Conservation (phyloP, 2,329 filamentous ascomycete genomes). For the Mollisiaceae sp. region DNA sequence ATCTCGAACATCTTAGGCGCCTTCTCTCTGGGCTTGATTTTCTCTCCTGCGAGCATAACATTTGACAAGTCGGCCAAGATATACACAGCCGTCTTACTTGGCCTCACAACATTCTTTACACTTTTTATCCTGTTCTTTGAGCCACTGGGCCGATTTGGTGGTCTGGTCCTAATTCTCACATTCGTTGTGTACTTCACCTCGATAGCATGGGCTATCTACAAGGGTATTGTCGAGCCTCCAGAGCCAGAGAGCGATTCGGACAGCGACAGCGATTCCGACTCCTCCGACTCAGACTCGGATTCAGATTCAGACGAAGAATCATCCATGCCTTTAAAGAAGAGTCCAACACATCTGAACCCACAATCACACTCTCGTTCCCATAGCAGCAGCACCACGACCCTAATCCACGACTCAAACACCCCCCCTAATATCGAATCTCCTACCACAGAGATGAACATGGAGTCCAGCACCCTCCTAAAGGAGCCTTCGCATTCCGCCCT, state of each 20-base stretch:
- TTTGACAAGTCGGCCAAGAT: slow-evolving; percentile 56
- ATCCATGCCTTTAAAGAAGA: slow-evolving; percentile 19
- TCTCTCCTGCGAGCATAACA: slow-evolving; percentile 41
- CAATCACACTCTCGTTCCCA: slow-evolving; percentile 14
- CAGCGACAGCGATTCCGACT: slow-evolving; percentile 40
- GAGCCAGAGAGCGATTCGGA: slow-evolving; percentile 51
- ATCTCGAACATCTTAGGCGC: slow-evolving; percentile 62
- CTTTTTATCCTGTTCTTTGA: slow-evolving; percentile 42
- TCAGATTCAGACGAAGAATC: slow-evolving; percentile 23
- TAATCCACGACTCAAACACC: slow-evolving; percentile 20
- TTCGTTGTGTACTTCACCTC: slow-evolving; percentile 53
- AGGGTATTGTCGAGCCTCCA: slow-evolving; percentile 48
- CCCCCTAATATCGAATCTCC: slow-evolving; percentile 11
- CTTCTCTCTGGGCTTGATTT: slow-evolving; percentile 58
- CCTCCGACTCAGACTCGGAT: slow-evolving; percentile 34
- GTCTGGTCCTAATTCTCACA: slow-evolving; percentile 46
- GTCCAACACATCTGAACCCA: neutral
- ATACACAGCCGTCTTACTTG: slow-evolving; percentile 51
- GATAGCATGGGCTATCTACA: slow-evolving; percentile 52
- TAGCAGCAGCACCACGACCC: slow-evolving; percentile 24
- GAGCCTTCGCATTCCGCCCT: neutral
- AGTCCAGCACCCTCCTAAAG: neutral
- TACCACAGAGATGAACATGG: slow-evolving; percentile 9
- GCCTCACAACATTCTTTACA: slow-evolving; percentile 48
- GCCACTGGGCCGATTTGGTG: slow-evolving; percentile 44